Percentiles rank a stretch among this genome's conserved stretches.
These are phyloP conservation scores for Pichia sp. DNA, from an alignment of 1,139 yeast species.

Conservation along the genomic window DNA sequence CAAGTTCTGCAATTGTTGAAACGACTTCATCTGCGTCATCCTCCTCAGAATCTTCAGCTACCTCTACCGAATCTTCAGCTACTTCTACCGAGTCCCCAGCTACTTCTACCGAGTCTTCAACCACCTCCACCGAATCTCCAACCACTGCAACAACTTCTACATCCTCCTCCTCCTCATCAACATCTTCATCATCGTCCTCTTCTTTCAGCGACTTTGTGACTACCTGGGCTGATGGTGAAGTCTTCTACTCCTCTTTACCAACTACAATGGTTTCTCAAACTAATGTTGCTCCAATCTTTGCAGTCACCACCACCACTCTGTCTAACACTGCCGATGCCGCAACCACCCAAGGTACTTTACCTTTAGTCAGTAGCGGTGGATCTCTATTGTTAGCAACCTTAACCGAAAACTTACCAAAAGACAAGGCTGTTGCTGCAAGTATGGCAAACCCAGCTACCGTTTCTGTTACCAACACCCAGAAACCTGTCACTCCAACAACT, in stretches of 20 bases:
- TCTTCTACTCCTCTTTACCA: constrained; percentile 22
- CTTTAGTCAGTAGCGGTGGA: constrained; percentile 12
- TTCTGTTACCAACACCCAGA: constrained; percentile 13
- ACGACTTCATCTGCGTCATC: constrained; percentile 6
- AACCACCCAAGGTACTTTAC: constrained; percentile 9
- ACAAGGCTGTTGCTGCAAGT: constrained; percentile 16
- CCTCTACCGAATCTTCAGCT: neutral
- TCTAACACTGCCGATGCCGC: constrained; percentile 8
- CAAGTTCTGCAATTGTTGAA: too few species aligned
- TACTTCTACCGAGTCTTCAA: neutral
- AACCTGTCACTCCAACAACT: constrained; percentile 9
- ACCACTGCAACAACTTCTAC: constrained; percentile 1
- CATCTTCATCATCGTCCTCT: neutral
- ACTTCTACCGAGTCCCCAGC: neutral
- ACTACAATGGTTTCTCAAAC: constrained; percentile 20
- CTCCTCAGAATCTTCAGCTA: constrained; percentile 8
- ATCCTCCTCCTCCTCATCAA: neutral
- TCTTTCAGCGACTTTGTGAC: constrained; percentile 1
- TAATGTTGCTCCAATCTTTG: constrained; percentile 13
- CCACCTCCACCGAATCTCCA: neutral
- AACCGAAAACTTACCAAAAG: constrained; percentile 17
- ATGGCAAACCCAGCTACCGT: constrained; percentile 13
- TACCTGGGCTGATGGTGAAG: constrained; percentile 15
- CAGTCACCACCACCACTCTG: constrained; percentile 15
- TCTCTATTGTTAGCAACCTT: constrained; percentile 13